Conservation (phyloP, 2,329 filamentous ascomycete species). For the Dothistroma pini region DNA sequence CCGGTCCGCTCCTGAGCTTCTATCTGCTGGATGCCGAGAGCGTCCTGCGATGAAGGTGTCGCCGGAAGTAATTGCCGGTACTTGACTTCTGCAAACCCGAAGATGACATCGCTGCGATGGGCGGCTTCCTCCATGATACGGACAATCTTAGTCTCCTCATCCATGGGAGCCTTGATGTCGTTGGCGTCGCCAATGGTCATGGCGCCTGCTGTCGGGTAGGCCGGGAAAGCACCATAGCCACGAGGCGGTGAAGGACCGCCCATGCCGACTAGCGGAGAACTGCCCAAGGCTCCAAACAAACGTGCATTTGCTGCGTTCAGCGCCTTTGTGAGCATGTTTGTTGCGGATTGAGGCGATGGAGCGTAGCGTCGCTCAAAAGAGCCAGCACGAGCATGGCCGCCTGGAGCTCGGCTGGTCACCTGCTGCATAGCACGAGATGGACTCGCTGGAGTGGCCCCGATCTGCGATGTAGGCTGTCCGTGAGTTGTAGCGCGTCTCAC, state of each 20-base stretch:
- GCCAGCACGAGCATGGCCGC: slow-evolving; percentile 64
- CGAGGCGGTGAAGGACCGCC: slow-evolving; percentile 68
- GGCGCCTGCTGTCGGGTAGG: slow-evolving; percentile 69
- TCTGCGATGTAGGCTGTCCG: slow-evolving; percentile 63
- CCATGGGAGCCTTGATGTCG: slow-evolving; percentile 55
- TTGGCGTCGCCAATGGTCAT: slow-evolving; percentile 60
- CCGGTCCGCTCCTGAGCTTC: slow-evolving; percentile 53
- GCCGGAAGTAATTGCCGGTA: slow-evolving; percentile 94
- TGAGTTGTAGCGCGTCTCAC: slow-evolving; percentile 75
- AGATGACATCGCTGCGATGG: slow-evolving; percentile 91
- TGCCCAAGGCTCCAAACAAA: slow-evolving; percentile 64
- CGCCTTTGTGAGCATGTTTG: slow-evolving; percentile 90
- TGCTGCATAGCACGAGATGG: slow-evolving; percentile 74
- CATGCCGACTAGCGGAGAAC: slow-evolving; percentile 55
- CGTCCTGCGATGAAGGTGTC: slow-evolving; percentile 68
- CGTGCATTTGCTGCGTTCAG: slow-evolving; percentile 86
- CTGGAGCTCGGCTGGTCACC: slow-evolving; percentile 61
- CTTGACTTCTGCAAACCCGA: slow-evolving; percentile 96
- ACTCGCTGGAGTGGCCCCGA: slow-evolving; percentile 62
- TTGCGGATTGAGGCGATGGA: slow-evolving; percentile 69
- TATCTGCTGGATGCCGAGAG: slow-evolving; percentile 57
- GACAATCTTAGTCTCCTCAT: slow-evolving; percentile 76
- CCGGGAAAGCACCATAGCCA: slow-evolving; percentile 76
- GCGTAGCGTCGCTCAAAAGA: slow-evolving; percentile 82
- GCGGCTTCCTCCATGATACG: slow-evolving; percentile 88